Base-by-base conservation (phyloP, 306 rosid species). In the Begonia loranthoides region DNA sequence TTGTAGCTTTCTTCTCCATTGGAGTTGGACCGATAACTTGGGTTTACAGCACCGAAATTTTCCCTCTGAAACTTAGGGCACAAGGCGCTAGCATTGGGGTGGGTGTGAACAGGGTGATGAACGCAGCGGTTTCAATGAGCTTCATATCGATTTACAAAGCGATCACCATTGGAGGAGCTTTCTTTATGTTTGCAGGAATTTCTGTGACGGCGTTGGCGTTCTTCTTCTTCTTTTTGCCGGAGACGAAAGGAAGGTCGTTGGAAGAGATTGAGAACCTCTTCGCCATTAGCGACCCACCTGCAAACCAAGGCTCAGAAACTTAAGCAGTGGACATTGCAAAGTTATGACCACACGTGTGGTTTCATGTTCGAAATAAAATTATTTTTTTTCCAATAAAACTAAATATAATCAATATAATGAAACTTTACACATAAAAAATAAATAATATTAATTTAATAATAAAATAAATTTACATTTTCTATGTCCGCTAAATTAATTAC, bases 21-120 rank as follows among this genome's bases (percentile, higher is more conserved):
- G 97, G 95, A 17, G 73, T 90, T 17, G 97, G 73, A 36, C 97
- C 97, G 8, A 51, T 85, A 0, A 75, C 95, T 0, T 85, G 95
- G 90, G 92, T 90, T 6, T 90, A 90, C 41, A 68, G 78, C 21
- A 56, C 92, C 0, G 97, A 90, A 84, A 80, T 85, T 13, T 90
- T 80, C 7, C 97, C 97, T 2, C 12, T 72, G 72, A 78, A 17
- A 66, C 54, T 90, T 51, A 79, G 97, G 28, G 95, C 92, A 3
- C 94, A 73, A 15, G 97, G 95, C 1, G 53, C 54, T 0, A 65
- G 94, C 16, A 51, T 85, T 14, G 90, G 90, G 4, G 90, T 85
- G 28, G 97, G 83, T 0, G 94, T 90, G 65, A 90, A 85, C 9
- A 74, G 97, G 4, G 4, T 56, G 17, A 63, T 64, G 73, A 90